These are phyloP conservation scores for Venturiaceae sp. DNA, from an alignment of 2,329 filamentous ascomycete genomes.

Conservation along the genomic window DNA sequence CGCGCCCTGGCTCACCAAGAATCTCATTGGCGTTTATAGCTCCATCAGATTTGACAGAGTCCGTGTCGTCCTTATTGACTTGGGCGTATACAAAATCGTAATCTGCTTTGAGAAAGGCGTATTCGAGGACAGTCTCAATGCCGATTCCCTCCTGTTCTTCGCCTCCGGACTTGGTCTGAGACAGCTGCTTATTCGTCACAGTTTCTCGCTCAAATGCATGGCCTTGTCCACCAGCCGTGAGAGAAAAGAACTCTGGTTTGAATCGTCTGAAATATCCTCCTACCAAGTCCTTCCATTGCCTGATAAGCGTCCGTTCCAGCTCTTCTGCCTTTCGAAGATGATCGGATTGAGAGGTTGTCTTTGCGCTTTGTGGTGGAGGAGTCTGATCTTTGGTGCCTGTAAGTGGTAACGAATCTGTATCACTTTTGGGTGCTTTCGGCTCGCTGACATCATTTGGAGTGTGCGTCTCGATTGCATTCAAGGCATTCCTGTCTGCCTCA, in stretches of 20 bases:
- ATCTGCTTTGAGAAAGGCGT: conserved; percentile 89
- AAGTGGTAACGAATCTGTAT: conserved; percentile 13
- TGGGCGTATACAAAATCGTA: conserved; percentile 90
- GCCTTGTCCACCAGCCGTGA: conserved; percentile 27
- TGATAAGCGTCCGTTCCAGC: conserved; percentile 62
- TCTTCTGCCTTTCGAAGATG: conserved; percentile 53
- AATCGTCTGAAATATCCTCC: conserved; percentile 94
- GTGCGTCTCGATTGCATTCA: conserved; percentile 38
- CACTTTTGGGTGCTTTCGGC: conserved; percentile 21
- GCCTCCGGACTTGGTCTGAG: conserved; percentile 15
- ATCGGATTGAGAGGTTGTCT: conserved; percentile 23
- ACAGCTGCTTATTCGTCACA: conserved; percentile 15
- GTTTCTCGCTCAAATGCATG: conserved; percentile 23
- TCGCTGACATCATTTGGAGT: conserved; percentile 10
- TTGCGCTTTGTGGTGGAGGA: conserved; percentile 2
- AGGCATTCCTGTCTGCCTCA: conserved; percentile 20
- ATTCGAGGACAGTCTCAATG: conserved; percentile 72
- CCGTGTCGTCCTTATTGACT: conserved; percentile 67
- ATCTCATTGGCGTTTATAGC: conserved; percentile 82
- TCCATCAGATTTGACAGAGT: conserved; percentile 59
- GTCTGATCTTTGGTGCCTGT: conserved; percentile 7
- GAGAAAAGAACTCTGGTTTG: conserved; percentile 66
- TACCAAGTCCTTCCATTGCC: conserved; percentile 71
- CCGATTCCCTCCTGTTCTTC: conserved; percentile 38
- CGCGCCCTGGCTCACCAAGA: conserved; percentile 52